Conservation (phyloP, 371 early-diverging fungal genomes). For the Mucor racemosus region DNA sequence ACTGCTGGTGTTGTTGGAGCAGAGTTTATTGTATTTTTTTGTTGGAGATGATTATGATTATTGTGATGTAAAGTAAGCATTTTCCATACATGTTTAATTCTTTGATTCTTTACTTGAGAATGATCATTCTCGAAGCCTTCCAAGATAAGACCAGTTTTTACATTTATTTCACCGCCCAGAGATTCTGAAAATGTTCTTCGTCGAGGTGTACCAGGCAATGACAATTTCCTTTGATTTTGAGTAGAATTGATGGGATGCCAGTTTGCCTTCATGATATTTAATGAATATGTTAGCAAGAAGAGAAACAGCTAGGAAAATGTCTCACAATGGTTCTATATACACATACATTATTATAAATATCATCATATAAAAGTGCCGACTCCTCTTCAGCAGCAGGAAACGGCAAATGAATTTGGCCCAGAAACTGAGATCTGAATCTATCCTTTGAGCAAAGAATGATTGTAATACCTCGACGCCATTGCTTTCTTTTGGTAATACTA, state of each 20-base stretch:
- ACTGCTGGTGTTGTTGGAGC: neutral
- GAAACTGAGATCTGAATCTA: constrained; percentile 49
- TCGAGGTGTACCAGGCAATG: neutral
- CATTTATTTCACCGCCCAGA: constrained; percentile 8
- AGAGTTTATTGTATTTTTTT: neutral
- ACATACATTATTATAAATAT: constrained; percentile 14
- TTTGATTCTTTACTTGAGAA: neutral
- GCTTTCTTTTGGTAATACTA: constrained; percentile 8
- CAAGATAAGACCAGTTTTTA: constrained; percentile 9
- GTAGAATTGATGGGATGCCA: neutral
- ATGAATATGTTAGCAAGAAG: neutral
- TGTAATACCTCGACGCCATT: constrained; percentile 13
- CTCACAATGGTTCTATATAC: neutral
- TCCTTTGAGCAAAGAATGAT: constrained; percentile 51
- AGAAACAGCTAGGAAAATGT: neutral
- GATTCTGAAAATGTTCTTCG: constrained; percentile 3
- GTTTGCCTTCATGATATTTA: neutral
- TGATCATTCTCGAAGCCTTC: constrained; percentile 3
- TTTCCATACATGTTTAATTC: neutral
- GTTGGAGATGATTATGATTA: neutral
- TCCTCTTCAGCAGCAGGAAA: constrained; percentile 17
- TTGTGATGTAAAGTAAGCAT: neutral
- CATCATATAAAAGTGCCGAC: constrained; percentile 6
- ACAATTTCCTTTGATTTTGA: neutral
- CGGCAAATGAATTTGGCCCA: constrained; percentile 56